phyloP scores from a whole-genome alignment of 192 early-diverging fungal species.

The Mortierella alpina region DNA sequence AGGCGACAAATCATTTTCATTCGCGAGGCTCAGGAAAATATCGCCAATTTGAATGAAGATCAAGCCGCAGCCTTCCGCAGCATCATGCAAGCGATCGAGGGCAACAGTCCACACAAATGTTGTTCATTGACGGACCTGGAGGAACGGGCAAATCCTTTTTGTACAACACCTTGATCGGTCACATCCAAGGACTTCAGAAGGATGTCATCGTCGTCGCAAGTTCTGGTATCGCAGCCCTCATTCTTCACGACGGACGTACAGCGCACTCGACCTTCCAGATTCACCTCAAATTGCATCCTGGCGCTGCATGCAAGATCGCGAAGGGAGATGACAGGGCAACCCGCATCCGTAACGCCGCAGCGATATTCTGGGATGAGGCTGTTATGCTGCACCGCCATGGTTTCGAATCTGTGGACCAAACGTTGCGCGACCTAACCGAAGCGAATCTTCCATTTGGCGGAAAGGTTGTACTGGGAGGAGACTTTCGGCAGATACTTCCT shows the following conservation, averaged over 20 bases:
- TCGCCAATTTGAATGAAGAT: too few relatives aligned
- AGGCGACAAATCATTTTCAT: too few relatives aligned
- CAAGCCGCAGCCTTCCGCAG: too few relatives aligned
- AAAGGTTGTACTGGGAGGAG: too few relatives aligned
- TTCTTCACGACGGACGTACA: constrained; percentile 34
- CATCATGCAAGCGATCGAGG: too few relatives aligned
- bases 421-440: constrained; percentile 9
- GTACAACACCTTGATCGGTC: constrained; percentile 22
- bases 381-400: constrained; percentile 25
- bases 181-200: neutral
- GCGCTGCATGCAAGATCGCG: constrained; percentile 18
- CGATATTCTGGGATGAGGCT: constrained; percentile 56
- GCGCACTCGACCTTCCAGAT: constrained; percentile 51
- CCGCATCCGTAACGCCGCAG: neutral
- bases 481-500: too few relatives aligned
- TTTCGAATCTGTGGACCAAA: constrained; percentile 35
- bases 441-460: too few relatives aligned
- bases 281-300: constrained; percentile 5
- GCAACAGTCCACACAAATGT: too few relatives aligned
- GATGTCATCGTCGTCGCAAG: constrained; percentile 30
- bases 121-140: too few relatives aligned
- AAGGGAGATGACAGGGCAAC: neutral
- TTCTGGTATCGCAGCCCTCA: constrained; percentile 43
- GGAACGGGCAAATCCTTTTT: constrained; percentile 39
- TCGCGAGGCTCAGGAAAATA: too few relatives aligned